These are phyloP conservation scores for Hemisphaericaspora xylanilytica DNA, from an alignment of 1,139 yeast genomes.

Conservation along the genomic window DNA sequence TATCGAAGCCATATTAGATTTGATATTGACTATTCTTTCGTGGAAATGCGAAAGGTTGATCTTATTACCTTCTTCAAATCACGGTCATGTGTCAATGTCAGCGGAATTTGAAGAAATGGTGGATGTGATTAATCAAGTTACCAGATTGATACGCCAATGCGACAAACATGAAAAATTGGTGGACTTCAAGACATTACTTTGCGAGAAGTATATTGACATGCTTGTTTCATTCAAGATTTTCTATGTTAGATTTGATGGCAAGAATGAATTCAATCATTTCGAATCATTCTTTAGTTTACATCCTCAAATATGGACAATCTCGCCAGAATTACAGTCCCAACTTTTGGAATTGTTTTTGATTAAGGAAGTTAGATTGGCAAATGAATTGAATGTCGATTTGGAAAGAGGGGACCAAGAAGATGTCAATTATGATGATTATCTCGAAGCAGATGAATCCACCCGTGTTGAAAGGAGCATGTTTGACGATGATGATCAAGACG, in stretches of 20 bases:
- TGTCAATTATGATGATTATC: slow-evolving; percentile 47
- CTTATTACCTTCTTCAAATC: slow-evolving; percentile 14
- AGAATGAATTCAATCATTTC: slow-evolving; percentile 23
- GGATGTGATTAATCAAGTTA: slow-evolving; percentile 11
- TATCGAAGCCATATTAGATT: slow-evolving; percentile 24
- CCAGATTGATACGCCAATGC: slow-evolving; percentile 11
- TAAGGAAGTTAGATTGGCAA: slow-evolving; percentile 34
- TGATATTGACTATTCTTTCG: slow-evolving; percentile 26
- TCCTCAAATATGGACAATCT: slow-evolving; percentile 19
- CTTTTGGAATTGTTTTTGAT: slow-evolving; percentile 31
- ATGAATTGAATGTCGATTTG: slow-evolving; percentile 31
- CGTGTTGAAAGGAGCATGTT: slow-evolving; percentile 14
- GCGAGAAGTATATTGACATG: slow-evolving; percentile 31
- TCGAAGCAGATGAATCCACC: slow-evolving; percentile 15
- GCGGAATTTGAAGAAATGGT: slow-evolving; percentile 14
- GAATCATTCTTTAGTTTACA: slow-evolving; percentile 30
- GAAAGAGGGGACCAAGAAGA: slow-evolving; percentile 60
- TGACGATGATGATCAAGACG: slow-evolving; percentile 23
- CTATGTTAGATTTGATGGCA: slow-evolving; percentile 26
- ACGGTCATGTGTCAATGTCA: slow-evolving; percentile 15
- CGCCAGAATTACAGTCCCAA: slow-evolving; percentile 23
- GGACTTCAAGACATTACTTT: slow-evolving; percentile 24
- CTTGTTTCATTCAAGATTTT: slow-evolving; percentile 34
- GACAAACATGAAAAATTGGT: slow-evolving; percentile 4
- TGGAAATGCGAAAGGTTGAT: slow-evolving; percentile 38